Conservation (phyloP, 805 yeast species). For the Ascoidea rubescens region DNA sequence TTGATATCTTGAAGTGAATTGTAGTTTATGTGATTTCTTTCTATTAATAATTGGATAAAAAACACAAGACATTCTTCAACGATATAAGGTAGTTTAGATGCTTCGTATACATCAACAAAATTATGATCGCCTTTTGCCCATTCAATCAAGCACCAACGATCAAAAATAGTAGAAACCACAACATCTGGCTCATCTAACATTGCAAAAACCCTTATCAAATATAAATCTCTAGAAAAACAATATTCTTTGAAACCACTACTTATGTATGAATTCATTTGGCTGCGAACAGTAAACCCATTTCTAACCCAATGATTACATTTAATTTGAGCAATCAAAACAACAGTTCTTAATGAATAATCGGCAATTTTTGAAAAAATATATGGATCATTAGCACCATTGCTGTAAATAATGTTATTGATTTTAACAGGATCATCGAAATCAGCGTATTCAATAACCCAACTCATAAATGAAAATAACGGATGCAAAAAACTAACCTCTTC, state of each 20-base stretch:
- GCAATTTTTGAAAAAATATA: slow-evolving; percentile 4
- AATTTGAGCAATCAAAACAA: slow-evolving; percentile 72
- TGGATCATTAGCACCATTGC: not conserved
- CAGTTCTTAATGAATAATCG: slow-evolving; percentile 58
- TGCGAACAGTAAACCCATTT: slow-evolving; percentile 72
- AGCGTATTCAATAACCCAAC: slow-evolving; percentile 53
- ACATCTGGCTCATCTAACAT: slow-evolving; percentile 28
- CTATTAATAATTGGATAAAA: slow-evolving; percentile 54
- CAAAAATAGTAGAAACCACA: slow-evolving; percentile 41
- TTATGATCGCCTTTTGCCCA: slow-evolving; percentile 35
- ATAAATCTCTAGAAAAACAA: slow-evolving; percentile 71
- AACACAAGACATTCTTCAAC: slow-evolving; percentile 69
- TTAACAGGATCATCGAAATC: slow-evolving; percentile 12
- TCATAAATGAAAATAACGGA: slow-evolving; percentile 61
- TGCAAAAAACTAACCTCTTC: slow-evolving; percentile 57
- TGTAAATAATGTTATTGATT: slow-evolving; percentile 8
- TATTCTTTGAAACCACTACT: slow-evolving; percentile 70
- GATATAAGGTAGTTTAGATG: slow-evolving; percentile 36
- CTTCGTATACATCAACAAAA: slow-evolving; percentile 27
- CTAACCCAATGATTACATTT: slow-evolving; percentile 90
- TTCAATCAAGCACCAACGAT: slow-evolving; percentile 53
- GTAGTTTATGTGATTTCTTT: slow-evolving; percentile 21
- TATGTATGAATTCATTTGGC: slow-evolving; percentile 69
- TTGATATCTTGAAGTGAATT: too few relatives aligned
- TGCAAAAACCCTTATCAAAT: slow-evolving; percentile 47